Percentiles rank a stretch among this genome's conserved stretches.
These are phyloP conservation scores for Colletotrichum spinosum DNA, from an alignment of 2,329 filamentous ascomycete genomes.

Conservation along the genomic window DNA sequence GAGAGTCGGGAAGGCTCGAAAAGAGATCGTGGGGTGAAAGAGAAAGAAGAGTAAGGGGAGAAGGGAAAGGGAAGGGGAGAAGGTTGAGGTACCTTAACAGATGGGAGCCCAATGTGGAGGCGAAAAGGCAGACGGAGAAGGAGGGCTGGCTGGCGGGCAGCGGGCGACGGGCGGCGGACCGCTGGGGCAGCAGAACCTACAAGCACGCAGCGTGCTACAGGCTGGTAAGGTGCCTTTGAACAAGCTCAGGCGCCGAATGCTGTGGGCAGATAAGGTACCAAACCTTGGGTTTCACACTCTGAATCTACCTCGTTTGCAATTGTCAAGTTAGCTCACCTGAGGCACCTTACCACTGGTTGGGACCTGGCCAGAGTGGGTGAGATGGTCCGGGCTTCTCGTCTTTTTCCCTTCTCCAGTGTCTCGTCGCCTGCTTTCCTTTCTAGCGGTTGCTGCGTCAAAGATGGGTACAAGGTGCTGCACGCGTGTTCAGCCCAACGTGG, in stretches of 20 bases:
- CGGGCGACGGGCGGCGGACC: conserved; percentile 31
- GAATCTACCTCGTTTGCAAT: too few relatives aligned
- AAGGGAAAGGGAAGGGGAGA: conserved; percentile 27
- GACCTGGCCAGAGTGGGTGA: too few relatives aligned
- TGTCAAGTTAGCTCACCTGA: too few relatives aligned
- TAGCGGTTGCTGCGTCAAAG: too few relatives aligned
- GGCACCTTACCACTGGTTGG: too few relatives aligned
- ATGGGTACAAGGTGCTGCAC: conserved; percentile 6
- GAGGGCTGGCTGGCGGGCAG: conserved; percentile 1
- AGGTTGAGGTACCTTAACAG: conserved; percentile 32
- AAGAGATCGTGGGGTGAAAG: conserved; percentile 37
- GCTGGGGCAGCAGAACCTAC: conserved; percentile 17
- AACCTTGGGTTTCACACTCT: neutral
- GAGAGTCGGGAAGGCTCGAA: conserved; percentile 28
- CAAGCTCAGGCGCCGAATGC: conserved; percentile 3
- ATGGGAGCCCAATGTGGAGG: conserved; percentile 38
- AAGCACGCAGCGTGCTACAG: neutral
- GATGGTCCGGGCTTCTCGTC: too few relatives aligned
- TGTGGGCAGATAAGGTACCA: neutral
- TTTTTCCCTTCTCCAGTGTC: too few relatives aligned
- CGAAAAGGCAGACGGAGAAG: conserved; percentile 27
- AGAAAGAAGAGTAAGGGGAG: conserved; percentile 19
- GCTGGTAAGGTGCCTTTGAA: conserved; percentile 2
- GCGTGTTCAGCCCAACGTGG: neutral
- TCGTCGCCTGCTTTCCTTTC: too few relatives aligned